phyloP scores from a whole-genome alignment of 305 asterid genomes.

The Salvia sclarea region DNA sequence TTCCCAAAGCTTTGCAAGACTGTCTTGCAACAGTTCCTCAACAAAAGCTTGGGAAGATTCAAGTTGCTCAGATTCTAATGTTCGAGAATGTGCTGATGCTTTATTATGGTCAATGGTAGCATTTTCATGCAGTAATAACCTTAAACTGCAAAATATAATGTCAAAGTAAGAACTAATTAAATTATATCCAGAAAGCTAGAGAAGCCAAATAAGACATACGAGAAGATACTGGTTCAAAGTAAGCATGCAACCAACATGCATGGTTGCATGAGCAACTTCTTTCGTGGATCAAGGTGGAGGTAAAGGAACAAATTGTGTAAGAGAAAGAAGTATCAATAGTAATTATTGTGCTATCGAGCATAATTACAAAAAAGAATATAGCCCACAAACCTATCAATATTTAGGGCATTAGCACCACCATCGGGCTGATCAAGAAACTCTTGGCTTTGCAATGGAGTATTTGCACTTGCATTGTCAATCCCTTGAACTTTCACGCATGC shows the following conservation, averaged over 20 bases:
- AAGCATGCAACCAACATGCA: conserved; percentile 9
- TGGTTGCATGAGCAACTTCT: conserved; percentile 26
- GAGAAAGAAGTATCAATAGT: conserved; percentile 17
- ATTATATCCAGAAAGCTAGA: conserved; percentile 25
- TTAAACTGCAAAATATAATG: conserved; percentile 61
- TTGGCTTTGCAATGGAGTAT: conserved; percentile 53
- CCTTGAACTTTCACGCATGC: conserved; percentile 72
- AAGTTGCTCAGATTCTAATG: conserved; percentile 54
- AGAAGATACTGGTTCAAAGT: neutral
- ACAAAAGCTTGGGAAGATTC: conserved; percentile 66
- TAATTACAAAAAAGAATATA: conserved; percentile 18
- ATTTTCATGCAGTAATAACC: conserved; percentile 80
- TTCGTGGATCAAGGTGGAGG: conserved; percentile 2
- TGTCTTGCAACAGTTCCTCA: conserved; percentile 70
- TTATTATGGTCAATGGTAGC: conserved; percentile 51
- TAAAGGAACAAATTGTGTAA: conserved; percentile 15
- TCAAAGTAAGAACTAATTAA: conserved; percentile 24
- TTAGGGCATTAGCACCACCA: conserved; percentile 84
- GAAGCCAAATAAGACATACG: neutral
- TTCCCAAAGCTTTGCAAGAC: conserved; percentile 78
- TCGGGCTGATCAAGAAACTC: conserved; percentile 80
- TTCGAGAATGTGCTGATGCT: conserved; percentile 42
- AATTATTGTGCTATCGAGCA: conserved; percentile 8
- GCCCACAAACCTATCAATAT: conserved; percentile 61
- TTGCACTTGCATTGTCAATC: conserved; percentile 48